Evolutionary conservation across 2,329 filamentous ascomycete genomes (phyloP).

Genomic region (Ciborinia camelliae): DNA sequence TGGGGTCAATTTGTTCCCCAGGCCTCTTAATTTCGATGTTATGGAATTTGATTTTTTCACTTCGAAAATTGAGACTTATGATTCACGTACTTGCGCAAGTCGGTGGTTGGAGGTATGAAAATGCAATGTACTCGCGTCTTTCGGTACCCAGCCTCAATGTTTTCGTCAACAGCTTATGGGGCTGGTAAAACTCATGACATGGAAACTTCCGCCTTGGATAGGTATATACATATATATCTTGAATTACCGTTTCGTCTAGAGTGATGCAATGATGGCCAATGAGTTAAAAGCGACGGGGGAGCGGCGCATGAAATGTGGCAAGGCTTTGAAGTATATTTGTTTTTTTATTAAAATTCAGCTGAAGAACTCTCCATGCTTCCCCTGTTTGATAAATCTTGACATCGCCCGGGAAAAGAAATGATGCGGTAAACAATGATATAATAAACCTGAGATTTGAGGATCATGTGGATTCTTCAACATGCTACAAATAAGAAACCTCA

Average conservation of each 20-base stretch:
- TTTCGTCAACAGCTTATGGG: neutral
- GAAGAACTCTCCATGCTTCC: neutral
- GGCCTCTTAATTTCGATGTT: neutral
- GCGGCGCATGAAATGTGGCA: neutral
- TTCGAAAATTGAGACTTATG: neutral
- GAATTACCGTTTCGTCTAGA: too few species aligned
- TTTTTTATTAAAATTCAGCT: neutral
- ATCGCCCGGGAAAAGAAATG: neutral
- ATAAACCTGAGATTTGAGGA: neutral
- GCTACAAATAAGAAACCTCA: neutral
- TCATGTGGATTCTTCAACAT: neutral
- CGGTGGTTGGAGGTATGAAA: neutral
- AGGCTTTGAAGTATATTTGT: neutral
- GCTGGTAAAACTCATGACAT: neutral
- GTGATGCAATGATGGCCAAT: too few species aligned
- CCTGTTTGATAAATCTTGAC: neutral
- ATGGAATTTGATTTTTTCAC: neutral
- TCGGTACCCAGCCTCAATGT: neutral
- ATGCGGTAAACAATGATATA: neutral
- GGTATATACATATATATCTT: neutral
- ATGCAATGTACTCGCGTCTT: neutral
- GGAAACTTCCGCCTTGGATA: neutral
- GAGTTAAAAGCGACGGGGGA: neutral
- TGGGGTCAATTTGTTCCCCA: neutral
- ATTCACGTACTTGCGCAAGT: neutral